These are phyloP conservation scores for Hemisphaericaspora nanyangensis DNA, from an alignment of 805 yeast species.

Conservation along the genomic window DNA sequence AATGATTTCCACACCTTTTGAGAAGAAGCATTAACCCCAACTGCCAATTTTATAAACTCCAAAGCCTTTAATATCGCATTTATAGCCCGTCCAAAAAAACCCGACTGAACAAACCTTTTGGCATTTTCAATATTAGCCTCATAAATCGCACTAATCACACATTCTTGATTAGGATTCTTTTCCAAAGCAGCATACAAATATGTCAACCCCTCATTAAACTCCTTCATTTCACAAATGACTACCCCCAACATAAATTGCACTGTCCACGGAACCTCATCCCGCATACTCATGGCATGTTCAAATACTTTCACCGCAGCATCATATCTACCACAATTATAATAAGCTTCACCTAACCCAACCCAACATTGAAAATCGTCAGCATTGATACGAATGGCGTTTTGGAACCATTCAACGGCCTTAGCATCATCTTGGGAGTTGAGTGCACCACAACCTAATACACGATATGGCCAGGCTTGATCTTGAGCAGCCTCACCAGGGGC, in stretches of 20 bases:
- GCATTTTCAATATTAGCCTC: conserved; percentile 58
- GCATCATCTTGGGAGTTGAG: conserved; percentile 68
- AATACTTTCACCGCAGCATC: conserved; percentile 87
- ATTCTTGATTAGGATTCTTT: conserved; percentile 44
- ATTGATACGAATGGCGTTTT: conserved; percentile 71
- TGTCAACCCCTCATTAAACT: conserved; percentile 57
- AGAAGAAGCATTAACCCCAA: conserved; percentile 32
- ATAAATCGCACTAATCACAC: conserved; percentile 48
- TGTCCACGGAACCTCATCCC: conserved; percentile 52
- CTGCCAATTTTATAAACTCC: conserved; percentile 36
- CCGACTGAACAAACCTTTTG: conserved; percentile 47
- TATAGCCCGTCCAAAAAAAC: conserved; percentile 66
- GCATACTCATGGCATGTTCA: conserved; percentile 52
- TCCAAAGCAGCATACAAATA: conserved; percentile 42
- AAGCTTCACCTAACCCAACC: conserved; percentile 97
- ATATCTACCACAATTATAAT: conserved; percentile 74
- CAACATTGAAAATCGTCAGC: conserved; percentile 74
- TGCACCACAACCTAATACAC: conserved; percentile 78
- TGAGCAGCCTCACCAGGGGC: conserved; percentile 15
- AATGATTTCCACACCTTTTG: conserved; percentile 65
- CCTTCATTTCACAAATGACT: conserved; percentile 59
- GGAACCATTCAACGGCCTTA: conserved; percentile 85
- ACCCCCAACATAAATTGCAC: conserved; percentile 66
- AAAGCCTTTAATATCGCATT: conserved; percentile 46
- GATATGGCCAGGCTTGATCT: conserved; percentile 76